These are phyloP conservation scores for Yarrowia bubula DNA, from an alignment of 805 yeast genomes.

Conservation along the genomic window DNA sequence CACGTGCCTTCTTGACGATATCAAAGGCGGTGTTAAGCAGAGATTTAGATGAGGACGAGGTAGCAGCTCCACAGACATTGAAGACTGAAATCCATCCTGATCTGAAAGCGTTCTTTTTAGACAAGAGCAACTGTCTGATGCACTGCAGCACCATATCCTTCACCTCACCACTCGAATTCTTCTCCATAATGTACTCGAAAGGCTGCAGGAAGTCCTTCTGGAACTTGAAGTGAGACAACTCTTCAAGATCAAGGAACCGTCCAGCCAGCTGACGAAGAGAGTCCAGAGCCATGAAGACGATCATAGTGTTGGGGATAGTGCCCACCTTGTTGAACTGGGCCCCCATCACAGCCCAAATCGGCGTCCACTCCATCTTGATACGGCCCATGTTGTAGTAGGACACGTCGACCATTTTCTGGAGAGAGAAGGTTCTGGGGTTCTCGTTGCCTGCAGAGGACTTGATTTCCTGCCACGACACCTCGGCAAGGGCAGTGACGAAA, in stretches of 20 bases:
- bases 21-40: constrained; percentile 64
- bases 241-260: constrained; percentile 91
- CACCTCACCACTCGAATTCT: constrained; percentile 66
- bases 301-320: constrained; percentile 68
- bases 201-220: constrained; percentile 93
- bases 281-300: constrained; percentile 88
- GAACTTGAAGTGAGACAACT: constrained; percentile 90
- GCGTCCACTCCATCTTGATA: constrained; percentile 94
- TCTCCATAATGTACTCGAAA: constrained; percentile 71
- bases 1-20: constrained; percentile 59
- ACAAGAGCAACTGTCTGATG: constrained; percentile 75
- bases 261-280: constrained; percentile 89
- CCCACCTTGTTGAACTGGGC: constrained; percentile 83
- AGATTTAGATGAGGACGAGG: constrained; percentile 53
- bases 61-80: constrained; percentile 72
- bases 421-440: constrained; percentile 85
- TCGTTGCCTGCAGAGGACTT: constrained; percentile 78
- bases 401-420: constrained; percentile 94
- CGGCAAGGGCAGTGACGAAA: constrained; percentile 82
- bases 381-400: constrained; percentile 97
- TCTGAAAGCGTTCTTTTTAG: constrained; percentile 68
- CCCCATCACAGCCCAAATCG: constrained; percentile 92
- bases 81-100: constrained; percentile 96
- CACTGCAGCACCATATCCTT: constrained; percentile 90
- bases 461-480: constrained; percentile 86